These are phyloP conservation scores for Vigna reflexopilosa DNA, from an alignment of 306 rosid species.

Conservation along the genomic window DNA sequence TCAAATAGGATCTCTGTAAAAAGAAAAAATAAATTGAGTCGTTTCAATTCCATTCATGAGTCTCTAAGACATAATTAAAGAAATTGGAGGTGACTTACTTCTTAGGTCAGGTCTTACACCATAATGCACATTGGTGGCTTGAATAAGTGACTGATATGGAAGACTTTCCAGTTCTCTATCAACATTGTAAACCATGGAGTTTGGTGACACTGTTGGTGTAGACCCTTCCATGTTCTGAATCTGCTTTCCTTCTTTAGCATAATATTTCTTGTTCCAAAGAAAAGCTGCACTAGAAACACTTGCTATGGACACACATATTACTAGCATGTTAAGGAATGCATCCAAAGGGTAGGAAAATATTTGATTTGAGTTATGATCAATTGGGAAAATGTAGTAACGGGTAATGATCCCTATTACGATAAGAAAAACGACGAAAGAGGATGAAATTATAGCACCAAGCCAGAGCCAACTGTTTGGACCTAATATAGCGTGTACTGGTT, in stretches of 20 bases:
- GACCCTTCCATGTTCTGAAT: conserved; percentile 58
- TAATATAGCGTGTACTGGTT: conserved; percentile 57
- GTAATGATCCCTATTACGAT: conserved; percentile 59
- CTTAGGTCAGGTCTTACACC: conserved; percentile 75
- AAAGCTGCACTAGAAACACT: conserved; percentile 50
- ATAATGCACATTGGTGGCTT: conserved; percentile 62
- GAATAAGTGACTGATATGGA: conserved; percentile 57
- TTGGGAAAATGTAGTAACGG: conserved; percentile 69
- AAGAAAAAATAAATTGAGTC: neutral
- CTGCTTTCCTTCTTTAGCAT: conserved; percentile 51
- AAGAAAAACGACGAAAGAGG: conserved; percentile 68
- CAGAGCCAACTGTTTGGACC: conserved; percentile 81
- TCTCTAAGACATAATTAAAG: neutral
- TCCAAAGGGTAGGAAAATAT: conserved; percentile 48
- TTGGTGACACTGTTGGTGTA: conserved; percentile 54
- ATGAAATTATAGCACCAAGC: conserved; percentile 67
- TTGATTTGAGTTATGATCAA: conserved; percentile 62
- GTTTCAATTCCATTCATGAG: conserved; percentile 17
- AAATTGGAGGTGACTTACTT: conserved; percentile 55
- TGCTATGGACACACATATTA: conserved; percentile 57
- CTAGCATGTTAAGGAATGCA: conserved; percentile 58
- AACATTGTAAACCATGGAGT: conserved; percentile 43
- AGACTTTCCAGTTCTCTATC: conserved; percentile 74
- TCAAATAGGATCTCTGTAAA: conserved; percentile 56
- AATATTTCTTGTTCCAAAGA: conserved; percentile 57